phyloP scores from a whole-genome alignment of 2,329 filamentous ascomycete species.

The Cytospora schulzeri region DNA sequence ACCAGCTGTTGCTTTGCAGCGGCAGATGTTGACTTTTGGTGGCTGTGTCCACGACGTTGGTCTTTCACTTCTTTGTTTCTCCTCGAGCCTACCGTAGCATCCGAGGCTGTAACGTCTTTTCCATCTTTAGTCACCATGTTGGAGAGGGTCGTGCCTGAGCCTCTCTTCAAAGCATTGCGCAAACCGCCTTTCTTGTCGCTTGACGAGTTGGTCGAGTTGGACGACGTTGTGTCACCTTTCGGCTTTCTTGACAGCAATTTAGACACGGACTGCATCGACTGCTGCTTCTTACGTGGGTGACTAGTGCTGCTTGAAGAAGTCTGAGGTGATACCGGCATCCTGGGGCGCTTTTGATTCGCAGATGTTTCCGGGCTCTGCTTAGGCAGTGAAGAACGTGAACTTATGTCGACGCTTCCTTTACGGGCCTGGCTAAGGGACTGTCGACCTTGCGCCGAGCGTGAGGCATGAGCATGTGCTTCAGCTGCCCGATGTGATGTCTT shows the following conservation, averaged over 20 bases:
- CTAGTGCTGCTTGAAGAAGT: conserved; percentile 29
- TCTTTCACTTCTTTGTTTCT: conserved; percentile 1
- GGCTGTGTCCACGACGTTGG: conserved; percentile 11
- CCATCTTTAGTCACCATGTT: conserved; percentile 49
- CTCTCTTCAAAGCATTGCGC: conserved; percentile 55
- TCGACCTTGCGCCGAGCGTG: not conserved
- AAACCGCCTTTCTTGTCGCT: conserved; percentile 50
- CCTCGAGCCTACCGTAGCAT: conserved; percentile 28
- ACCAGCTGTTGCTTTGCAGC: conserved; percentile 31
- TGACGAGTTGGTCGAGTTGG: conserved; percentile 27
- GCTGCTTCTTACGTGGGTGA: conserved; percentile 29
- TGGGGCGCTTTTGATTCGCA: conserved; percentile 51
- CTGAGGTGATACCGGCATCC: conserved; percentile 39
- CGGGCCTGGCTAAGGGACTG: conserved; percentile 4
- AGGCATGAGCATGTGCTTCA: not conserved
- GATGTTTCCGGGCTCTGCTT: conserved; percentile 37
- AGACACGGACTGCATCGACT: conserved; percentile 32
- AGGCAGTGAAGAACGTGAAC: conserved; percentile 31
- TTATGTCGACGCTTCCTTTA: conserved; percentile 9
- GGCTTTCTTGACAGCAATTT: conserved; percentile 36
- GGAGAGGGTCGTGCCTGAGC: conserved; percentile 49
- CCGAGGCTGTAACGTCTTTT: conserved; percentile 30
- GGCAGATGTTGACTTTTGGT: conserved; percentile 29
- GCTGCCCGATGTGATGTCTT: not conserved
- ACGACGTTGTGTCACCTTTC: conserved; percentile 30